These are phyloP conservation scores for Elsinoe perseae DNA, from an alignment of 2,329 filamentous ascomycete genomes.

Conservation along the genomic window DNA sequence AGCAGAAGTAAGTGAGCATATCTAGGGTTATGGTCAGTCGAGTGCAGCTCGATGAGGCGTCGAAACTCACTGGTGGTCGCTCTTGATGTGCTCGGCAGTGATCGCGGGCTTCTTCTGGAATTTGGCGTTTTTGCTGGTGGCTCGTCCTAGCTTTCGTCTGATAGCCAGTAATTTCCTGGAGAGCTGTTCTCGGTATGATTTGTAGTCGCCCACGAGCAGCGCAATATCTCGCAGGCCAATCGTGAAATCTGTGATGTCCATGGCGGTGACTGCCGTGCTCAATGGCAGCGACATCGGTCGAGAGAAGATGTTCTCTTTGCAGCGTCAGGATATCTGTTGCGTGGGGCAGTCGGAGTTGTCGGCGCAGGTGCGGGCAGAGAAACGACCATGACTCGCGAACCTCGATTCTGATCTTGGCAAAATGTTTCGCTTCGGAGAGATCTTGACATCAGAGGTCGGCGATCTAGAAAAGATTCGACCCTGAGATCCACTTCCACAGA, in stretches of 20 bases:
- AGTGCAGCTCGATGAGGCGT: neutral
- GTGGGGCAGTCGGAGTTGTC: conserved; percentile 9
- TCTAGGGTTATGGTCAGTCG: conserved; percentile 39
- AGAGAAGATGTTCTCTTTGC: neutral
- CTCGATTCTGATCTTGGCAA: neutral
- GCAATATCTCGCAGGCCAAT: conserved; percentile 72
- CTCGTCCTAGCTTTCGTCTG: conserved; percentile 75
- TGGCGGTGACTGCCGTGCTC: conserved; percentile 32
- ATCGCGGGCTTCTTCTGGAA: conserved; percentile 64
- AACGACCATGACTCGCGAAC: conserved; percentile 1
- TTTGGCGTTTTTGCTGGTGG: conserved; percentile 80
- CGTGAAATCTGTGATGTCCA: conserved; percentile 87
- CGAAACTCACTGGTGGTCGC: conserved; percentile 60
- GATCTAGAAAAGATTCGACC: conserved; percentile 11
- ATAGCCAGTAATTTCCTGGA: conserved; percentile 73
- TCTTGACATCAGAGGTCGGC: conserved; percentile 6
- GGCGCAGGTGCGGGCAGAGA: neutral
- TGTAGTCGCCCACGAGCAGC: conserved; percentile 81
- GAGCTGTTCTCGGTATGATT: conserved; percentile 71
- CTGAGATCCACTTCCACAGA: neutral
- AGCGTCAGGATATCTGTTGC: neutral
- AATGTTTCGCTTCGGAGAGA: neutral
- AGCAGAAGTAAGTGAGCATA: conserved; percentile 73
- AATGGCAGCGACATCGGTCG: neutral
- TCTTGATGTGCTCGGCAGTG: conserved; percentile 65